Evolutionary conservation across 495 filamentous ascomycete species (phyloP), one percentile per base, ranked within the genome.

Genomic region (Penicillium egyptiacum): DNA sequence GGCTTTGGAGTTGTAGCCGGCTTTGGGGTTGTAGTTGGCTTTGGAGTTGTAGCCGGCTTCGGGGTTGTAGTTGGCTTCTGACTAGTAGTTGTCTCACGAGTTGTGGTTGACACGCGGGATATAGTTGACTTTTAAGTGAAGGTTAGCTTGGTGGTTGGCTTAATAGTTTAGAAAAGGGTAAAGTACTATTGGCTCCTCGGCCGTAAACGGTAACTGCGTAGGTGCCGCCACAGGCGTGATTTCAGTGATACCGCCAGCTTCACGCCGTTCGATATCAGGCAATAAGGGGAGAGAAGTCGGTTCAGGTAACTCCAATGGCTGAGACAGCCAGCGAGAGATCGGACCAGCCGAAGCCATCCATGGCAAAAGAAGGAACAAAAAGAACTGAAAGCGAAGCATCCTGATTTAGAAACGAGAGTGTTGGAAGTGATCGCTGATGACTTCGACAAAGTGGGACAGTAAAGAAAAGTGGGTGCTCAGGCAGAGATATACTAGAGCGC

Each of bases 291-390:
- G 37, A 26, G 40, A 37, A 19, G 28, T 44, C 17, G 47, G 22
- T 16, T 26, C 26, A 37, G 47, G n/a, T 28, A 16, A 10, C 39
- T 43, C 26, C 39, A 22, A 31, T 44, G 41, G 39, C 45, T 4
- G 39, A 26, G 30, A 42, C 31, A 25, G 22, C 56, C 49, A 55
- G 48, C 55, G 67, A 60, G 62, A 53, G 51, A 77, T 74, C 62
- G 71, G 74, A 55, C 74, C 73, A 57, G 74, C 74, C 67, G 66
- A 72, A 43, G 64, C 73, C 28, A 46, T 46, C 25, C 60, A 60
- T 2, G 55, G 54, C n/a, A 69, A 44, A 37, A 65, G 42, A 23
- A 60, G 52, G 12, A 72, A 37, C 5, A 62, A 40, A 49, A 59
- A 12, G 33, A 58, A 48, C 25, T 50, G 57, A 30, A 46, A 17